A percentile compares a stretch with the other conserved stretches of the same genome.
phyloP scores from a whole-genome alignment of 2,329 filamentous ascomycete species.

The Fulvia fulva region DNA sequence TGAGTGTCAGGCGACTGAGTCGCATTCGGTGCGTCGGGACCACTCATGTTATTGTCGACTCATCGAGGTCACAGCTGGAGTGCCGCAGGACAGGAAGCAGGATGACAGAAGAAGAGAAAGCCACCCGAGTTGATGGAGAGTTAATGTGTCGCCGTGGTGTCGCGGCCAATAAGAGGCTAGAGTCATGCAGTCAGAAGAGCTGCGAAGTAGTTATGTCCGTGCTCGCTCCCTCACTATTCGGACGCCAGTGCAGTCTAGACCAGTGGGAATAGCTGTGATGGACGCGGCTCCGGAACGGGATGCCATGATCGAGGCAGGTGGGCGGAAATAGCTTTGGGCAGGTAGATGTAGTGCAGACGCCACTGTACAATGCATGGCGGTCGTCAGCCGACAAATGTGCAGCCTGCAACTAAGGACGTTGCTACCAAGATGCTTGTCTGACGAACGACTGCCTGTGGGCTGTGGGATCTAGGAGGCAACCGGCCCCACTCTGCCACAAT shows the following conservation, averaged over 20 bases:
- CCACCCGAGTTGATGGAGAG: conserved; percentile 2
- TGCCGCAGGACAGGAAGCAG: neutral
- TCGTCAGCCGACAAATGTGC: conserved; percentile 2
- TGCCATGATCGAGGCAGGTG: neutral
- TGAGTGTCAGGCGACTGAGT: conserved; percentile 3
- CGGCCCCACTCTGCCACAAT: neutral
- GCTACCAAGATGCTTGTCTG: conserved; percentile 6
- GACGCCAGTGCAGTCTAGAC: conserved; percentile 6
- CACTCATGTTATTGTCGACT: conserved; percentile 7
- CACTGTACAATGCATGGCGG: conserved; percentile 2
- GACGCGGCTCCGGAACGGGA: neutral
- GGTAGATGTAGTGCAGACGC: neutral
- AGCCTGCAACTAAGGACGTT: conserved; percentile 3
- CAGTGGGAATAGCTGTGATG: neutral
- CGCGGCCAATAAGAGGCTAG: conserved; percentile 9
- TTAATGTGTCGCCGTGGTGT: conserved; percentile 3
- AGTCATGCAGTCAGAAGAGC: conserved; percentile 1
- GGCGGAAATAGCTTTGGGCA: neutral
- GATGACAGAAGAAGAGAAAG: conserved; percentile 5
- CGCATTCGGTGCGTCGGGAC: conserved; percentile 1
- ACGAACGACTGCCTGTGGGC: neutral
- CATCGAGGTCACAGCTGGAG: conserved; percentile 2
- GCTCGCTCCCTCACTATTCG: neutral
- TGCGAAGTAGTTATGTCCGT: conserved; percentile 2
- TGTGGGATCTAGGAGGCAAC: neutral